Base-by-base conservation (phyloP, 2,329 filamentous ascomycete genomes). In the Periconia digitata region DNA sequence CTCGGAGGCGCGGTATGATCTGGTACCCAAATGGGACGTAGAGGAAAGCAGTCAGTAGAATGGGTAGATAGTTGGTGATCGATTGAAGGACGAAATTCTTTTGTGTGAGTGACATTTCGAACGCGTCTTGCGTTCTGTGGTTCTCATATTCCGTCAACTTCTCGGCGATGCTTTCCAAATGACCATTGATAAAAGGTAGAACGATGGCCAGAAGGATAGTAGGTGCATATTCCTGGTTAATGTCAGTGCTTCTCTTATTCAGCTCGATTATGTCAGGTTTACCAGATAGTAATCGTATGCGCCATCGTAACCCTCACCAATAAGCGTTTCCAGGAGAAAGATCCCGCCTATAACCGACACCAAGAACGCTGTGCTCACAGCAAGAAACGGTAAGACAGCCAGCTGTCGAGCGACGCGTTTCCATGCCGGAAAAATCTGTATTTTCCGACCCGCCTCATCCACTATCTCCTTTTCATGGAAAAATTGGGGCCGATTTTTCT, bases 21-120 rank as follows among this genome's bases (percentile, higher is more conserved):
- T 42, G 46, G 34, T 58, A 49, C 7, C 62, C 62, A 29, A 66
- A 67, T 1, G 65, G 64, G 12, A 69, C 63, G 43, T 69, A 69
- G 12, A 67, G 47, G 22, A 67, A 69, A 1, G 63, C 64, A 1
- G 62, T 65, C 8, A 69, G 58, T n/a, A 67, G 60, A n/a, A 67
- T 68, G 1, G 66, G 66, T 5, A 68, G 51, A 37, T 69, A 70
- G 21, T 66, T 66, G 3, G 66, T 66, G n/a, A 69, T 62, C 4
- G 63, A 68, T 51, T 67, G 67, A 6, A 70, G 51, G 7, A 69
- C 61, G 24, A 70, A 70, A 3, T 66, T 57, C 49, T 70, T 70
- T 24, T 66, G 66, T 6, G 64, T 70, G 7, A 67, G 49, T 5
- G 66, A 66, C 60, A 67, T 67, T 35, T 69, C 66, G 45, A 68